Evolutionary conservation across 140 eudicot species (phyloP), one percentile per base, ranked within the genome.

Genomic region (Senecio squalidus): DNA sequence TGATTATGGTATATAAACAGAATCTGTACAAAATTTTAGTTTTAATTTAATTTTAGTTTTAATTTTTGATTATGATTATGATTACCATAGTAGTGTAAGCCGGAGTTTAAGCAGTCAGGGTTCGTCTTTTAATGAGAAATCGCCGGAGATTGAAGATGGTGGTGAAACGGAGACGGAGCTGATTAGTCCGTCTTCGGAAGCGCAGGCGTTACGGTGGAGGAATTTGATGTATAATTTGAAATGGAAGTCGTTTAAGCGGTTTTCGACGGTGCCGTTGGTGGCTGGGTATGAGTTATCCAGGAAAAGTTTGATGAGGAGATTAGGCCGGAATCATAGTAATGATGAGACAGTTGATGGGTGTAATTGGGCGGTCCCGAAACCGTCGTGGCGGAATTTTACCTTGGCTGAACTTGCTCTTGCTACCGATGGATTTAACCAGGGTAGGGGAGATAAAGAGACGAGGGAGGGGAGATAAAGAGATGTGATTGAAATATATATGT

Each of bases 361-460:
- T 0, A 69, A 76, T 64, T 61, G 75, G 46, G 66, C 68, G 16
- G 68, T 62, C 55, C 78, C 88, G 1, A 91, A 91, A 67, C 98
- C 96, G 16, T 81, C 89, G 20, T 91, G 96, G 98, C 84, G 96
- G 76, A 91, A 86, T 65, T 91, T 86, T 43, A 73, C 65, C 23
- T 70, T 67, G 24, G 70, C 71, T 0, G 98, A 91, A 66, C 87
- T 91, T 25, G 68, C 68, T 14, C 72, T 67, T 44, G 98, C 98
- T 24, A 92, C 98, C 1, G 75, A 82, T 60, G 29, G 64, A 50
- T 92, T 87, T 49, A 72, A 78, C 59, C 63, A 86, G 29, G 89
- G 98, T 92, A 68, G 67, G 10, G n/a, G n/a, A n/a, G n/a, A n/a
- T n/a, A n/a, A n/a, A n/a, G n/a, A n/a, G n/a, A n/a, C n/a, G n/a